Conservation (phyloP, 352 stramenopile species). For the Phytophthora europaea region DNA sequence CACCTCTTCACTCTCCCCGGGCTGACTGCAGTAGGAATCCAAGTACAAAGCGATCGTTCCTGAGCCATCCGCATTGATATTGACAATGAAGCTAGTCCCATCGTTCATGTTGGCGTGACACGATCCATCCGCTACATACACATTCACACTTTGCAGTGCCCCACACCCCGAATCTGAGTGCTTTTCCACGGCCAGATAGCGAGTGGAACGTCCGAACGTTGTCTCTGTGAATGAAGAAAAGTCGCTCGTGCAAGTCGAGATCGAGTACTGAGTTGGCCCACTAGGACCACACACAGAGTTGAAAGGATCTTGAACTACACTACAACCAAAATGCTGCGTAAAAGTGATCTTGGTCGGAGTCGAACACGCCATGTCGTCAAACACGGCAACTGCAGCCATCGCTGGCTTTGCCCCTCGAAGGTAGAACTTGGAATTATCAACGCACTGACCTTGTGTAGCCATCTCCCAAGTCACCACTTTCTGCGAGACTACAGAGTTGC, state of each 20-base stretch:
- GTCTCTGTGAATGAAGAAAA: not conserved
- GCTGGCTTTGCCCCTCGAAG: not conserved
- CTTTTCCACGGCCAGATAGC: conserved; percentile 18
- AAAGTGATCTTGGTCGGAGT: not conserved
- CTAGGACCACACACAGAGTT: not conserved
- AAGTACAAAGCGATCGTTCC: conserved; percentile 2
- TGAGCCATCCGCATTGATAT: not conserved
- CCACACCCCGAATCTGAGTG: not conserved
- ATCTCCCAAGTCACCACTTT: conserved; percentile 5
- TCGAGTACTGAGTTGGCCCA: conserved; percentile 10
- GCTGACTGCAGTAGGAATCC: not conserved
- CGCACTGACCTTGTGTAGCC: conserved; percentile 4
- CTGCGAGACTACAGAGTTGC: not conserved
- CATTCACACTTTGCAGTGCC: conserved; percentile 6
- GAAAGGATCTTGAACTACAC: not conserved
- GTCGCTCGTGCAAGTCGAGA: not conserved
- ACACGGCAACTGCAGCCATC: not conserved
- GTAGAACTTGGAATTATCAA: conserved; percentile 8
- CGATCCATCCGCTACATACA: conserved; percentile 8
- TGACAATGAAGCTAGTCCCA: conserved; percentile 14
- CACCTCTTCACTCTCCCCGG: not conserved
- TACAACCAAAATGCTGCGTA: conserved; percentile 2
- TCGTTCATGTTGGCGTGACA: conserved; percentile 9
- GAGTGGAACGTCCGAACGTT: not conserved
- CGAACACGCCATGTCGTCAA: conserved; percentile 20